Evolutionary conservation across 441 rosid genomes (phyloP), one percentile per base, ranked within the genome.

Genomic region (Gossypium schwendimanii): DNA sequence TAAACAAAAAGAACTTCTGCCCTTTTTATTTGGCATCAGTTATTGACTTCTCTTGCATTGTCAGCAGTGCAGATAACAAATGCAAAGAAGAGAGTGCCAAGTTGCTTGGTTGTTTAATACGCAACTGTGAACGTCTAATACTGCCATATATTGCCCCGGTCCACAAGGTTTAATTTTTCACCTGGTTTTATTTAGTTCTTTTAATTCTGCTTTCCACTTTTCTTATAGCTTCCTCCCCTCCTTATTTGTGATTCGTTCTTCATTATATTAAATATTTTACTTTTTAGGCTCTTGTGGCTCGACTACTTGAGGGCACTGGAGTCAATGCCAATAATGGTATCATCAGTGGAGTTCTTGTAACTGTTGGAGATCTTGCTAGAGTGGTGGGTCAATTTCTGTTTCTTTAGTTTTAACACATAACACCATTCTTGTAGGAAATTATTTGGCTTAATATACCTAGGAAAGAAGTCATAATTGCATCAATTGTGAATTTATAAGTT

Each of bases 281-380:
- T 72, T 80, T 87, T 66, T 83, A 96, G 99, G 99, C 99, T 76
- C 98, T 96, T 83, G 95, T 91, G 52, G 98, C 95, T 60, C 90
- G 99, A 78, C 98, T 96, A 75, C 79, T 68, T 73, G 99, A 96
- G 70, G 97, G 98, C 73, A 83, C 96, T 77, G 92, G 96, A 44
- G 85, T 87, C 69, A 92, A 89, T 84, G 96, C 98, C 65, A 94
- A 94, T 81, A 91, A 83, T 82, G 96, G 97, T 67, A 88, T 94
- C 72, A 84, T 92, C 54, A 94, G 91, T 79, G 99, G 98, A 85
- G 98, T 96, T 81, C 98, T 94, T 77, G 88, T 91, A 77, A 96
- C 99, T 73, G 97, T 96, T 81, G 98, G 99, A 77, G 98, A 96
- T 88, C 98, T 96, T 87, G 98, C 97, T 74, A 91, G 96, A 85